Conservation (phyloP, 2,329 filamentous ascomycete species). For the Orbilia oligospora region DNA sequence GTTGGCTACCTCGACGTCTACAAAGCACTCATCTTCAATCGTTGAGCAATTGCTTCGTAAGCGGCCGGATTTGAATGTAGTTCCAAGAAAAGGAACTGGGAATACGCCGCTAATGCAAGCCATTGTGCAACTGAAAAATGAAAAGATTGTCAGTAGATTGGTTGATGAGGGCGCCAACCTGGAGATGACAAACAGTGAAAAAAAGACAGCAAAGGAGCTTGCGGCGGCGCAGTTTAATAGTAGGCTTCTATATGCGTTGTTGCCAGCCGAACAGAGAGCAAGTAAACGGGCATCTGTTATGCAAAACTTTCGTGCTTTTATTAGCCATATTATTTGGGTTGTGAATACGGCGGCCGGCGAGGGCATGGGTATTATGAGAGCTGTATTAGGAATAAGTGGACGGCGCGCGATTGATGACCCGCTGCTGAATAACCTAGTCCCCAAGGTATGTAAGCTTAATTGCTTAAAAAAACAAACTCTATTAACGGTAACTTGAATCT, state of each 20-base stretch:
- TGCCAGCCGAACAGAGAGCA: background rate
- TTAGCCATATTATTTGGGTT: slow-evolving; percentile 5
- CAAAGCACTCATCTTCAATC: slow-evolving; percentile 1
- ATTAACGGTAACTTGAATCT: background rate
- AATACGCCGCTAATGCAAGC: slow-evolving; percentile 21
- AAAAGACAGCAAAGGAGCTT: slow-evolving; percentile 7
- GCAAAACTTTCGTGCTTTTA: slow-evolving; percentile 11
- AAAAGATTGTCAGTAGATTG: slow-evolving; percentile 10
- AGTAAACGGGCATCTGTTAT: slow-evolving; percentile 1
- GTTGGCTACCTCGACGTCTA: slow-evolving; percentile 15
- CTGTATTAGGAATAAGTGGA: slow-evolving; percentile 1
- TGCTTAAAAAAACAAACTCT: background rate
- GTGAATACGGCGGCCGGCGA: slow-evolving; percentile 14
- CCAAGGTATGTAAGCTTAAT: background rate
- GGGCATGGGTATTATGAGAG: background rate
- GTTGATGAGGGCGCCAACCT: slow-evolving; percentile 6
- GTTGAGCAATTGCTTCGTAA: slow-evolving; percentile 14
- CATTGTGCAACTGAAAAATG: slow-evolving; percentile 4
- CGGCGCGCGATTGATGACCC: slow-evolving; percentile 5
- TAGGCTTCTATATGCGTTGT: background rate
- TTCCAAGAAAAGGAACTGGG: background rate
- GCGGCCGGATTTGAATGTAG: background rate
- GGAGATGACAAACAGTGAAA: background rate
- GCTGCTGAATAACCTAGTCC: background rate
- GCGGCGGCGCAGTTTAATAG: slow-evolving; percentile 12